Evolutionary conservation across 2,329 filamentous ascomycete species (phyloP).

Genomic region (Curvularia verruculosa): DNA sequence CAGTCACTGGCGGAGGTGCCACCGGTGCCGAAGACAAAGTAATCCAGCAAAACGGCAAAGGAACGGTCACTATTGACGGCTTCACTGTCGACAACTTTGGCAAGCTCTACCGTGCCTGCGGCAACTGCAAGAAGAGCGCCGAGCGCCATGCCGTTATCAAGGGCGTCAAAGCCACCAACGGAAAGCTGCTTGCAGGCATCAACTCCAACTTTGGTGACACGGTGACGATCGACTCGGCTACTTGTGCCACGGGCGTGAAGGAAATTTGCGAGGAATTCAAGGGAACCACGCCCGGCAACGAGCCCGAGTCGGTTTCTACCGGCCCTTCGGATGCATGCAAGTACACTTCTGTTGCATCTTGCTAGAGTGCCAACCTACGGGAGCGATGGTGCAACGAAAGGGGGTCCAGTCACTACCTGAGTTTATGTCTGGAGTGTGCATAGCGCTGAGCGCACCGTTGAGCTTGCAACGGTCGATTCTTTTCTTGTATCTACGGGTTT

Average conservation of each 20-base stretch:
- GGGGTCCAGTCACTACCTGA: not conserved
- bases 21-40: slow-evolving; percentile 50
- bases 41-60: slow-evolving; percentile 52
- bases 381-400: not conserved
- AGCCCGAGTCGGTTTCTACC: slow-evolving; percentile 34
- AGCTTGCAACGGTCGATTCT: slow-evolving; percentile 13
- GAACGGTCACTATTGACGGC: slow-evolving; percentile 48
- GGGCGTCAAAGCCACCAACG: slow-evolving; percentile 51
- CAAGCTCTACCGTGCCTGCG: slow-evolving; percentile 57
- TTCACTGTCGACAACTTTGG: slow-evolving; percentile 44
- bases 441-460: slow-evolving; percentile 16
- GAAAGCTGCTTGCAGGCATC: slow-evolving; percentile 56
- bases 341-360: slow-evolving; percentile 29
- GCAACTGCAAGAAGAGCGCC: slow-evolving; percentile 55
- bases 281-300: slow-evolving; percentile 37
- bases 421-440: not conserved
- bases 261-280: slow-evolving; percentile 44
- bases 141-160: slow-evolving; percentile 54
- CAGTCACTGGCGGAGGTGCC: slow-evolving; percentile 51
- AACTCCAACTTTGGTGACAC: slow-evolving; percentile 61
- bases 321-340: slow-evolving; percentile 42
- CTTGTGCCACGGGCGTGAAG: slow-evolving; percentile 37
- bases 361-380: slow-evolving; percentile 20
- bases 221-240: slow-evolving; percentile 53
- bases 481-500: slow-evolving; percentile 20